These are phyloP conservation scores for Plantago coronopus DNA, from an alignment of 305 asterid species.

Conservation along the genomic window DNA sequence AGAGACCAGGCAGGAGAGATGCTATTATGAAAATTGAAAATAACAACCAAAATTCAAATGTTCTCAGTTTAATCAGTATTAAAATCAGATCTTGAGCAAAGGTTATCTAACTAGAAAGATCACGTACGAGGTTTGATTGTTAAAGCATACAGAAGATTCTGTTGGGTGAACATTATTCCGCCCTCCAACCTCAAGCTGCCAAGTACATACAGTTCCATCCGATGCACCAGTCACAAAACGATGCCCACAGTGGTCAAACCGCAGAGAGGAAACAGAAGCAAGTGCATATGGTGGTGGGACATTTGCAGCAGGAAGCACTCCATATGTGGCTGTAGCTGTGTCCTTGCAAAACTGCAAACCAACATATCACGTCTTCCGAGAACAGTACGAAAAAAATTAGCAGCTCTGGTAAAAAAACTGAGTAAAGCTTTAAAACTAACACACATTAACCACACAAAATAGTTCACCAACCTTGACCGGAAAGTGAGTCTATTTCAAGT, in stretches of 20 bases:
- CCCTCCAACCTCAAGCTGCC: slow-evolving; percentile 99
- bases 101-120: slow-evolving; percentile 21
- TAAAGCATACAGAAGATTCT: slow-evolving; percentile 87
- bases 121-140: slow-evolving; percentile 82
- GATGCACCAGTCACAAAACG: slow-evolving; percentile 89
- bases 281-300: slow-evolving; percentile 90
- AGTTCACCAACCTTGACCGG: slow-evolving; percentile 6
- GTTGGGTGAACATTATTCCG: slow-evolving; percentile 84
- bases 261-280: slow-evolving; percentile 86
- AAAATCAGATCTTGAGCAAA: slow-evolving; percentile 16
- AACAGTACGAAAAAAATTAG: slow-evolving; percentile 7
- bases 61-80: slow-evolving; percentile 6
- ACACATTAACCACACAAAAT: slow-evolving; percentile 15
- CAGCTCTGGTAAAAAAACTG: slow-evolving; percentile 16
- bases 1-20: too few species aligned
- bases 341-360: slow-evolving; percentile 83
- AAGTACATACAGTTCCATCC: slow-evolving; percentile 95
- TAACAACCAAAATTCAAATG: too few species aligned
- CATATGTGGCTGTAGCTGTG: slow-evolving; percentile 88
- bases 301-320: slow-evolving; percentile 97
- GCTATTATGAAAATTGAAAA: too few species aligned
- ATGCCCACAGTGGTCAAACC: slow-evolving; percentile 88
- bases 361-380: slow-evolving; percentile 24
- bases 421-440: slow-evolving; percentile 8
- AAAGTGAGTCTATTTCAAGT: slow-evolving; percentile 14